These are phyloP conservation scores for Tulasnella sp. DNA, from an alignment of 768 basidiomycete species.

Conservation along the genomic window DNA sequence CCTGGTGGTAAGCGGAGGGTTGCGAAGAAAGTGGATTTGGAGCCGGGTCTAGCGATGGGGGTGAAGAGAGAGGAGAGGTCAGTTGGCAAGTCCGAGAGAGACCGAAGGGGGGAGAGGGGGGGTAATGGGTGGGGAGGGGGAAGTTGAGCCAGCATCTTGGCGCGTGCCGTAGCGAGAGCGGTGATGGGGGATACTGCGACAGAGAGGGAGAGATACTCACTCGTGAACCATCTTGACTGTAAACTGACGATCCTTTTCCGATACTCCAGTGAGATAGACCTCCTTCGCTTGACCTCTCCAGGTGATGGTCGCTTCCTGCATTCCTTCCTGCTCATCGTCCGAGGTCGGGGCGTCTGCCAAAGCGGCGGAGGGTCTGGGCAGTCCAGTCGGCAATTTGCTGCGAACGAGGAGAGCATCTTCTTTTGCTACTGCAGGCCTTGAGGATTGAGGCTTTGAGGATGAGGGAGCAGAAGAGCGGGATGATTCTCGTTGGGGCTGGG, in stretches of 20 bases:
- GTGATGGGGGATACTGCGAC: neutral
- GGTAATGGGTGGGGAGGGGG: neutral
- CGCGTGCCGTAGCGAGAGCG: neutral
- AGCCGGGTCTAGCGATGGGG: neutral
- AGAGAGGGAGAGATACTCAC: conserved; percentile 12
- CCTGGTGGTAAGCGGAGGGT: conserved; percentile 26
- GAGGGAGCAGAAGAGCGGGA: conserved; percentile 5
- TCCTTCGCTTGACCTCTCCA: conserved; percentile 34
- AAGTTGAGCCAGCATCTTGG: conserved; percentile 2
- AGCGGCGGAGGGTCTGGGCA: neutral
- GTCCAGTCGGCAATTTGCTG: conserved; percentile 8
- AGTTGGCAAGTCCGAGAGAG: neutral
- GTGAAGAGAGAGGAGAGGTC: neutral
- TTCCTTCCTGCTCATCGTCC: conserved; percentile 23
- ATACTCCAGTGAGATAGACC: conserved; percentile 30
- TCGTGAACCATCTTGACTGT: conserved; percentile 24
- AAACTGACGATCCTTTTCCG: conserved; percentile 24
- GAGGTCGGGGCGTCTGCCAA: neutral
- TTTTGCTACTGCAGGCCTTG: neutral
- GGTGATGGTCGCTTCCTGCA: conserved; percentile 31
- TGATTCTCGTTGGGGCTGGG: neutral
- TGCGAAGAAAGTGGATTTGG: conserved; percentile 22
- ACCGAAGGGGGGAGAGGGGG: neutral
- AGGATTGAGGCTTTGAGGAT: neutral
- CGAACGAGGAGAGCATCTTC: conserved; percentile 11